These are phyloP conservation scores for Puccinia novopanici DNA, from an alignment of 1,284 basidiomycete species.

Conservation along the genomic window DNA sequence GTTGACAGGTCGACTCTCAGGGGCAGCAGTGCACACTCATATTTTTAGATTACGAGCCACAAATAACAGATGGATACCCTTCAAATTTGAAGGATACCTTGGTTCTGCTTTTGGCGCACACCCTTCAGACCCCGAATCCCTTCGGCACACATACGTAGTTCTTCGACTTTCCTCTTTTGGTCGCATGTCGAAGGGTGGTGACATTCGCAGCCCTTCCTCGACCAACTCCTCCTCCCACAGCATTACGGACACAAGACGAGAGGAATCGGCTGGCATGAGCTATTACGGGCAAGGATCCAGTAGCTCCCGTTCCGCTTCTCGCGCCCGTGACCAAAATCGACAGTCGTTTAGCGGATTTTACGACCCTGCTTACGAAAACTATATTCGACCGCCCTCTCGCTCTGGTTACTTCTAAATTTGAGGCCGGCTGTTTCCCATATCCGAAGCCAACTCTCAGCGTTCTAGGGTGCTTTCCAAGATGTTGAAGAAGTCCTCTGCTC, in stretches of 20 bases:
- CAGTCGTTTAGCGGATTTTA: conserved; percentile 3
- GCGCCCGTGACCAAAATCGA: conserved; percentile 10
- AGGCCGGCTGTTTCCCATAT: not conserved
- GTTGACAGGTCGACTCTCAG: conserved; percentile 31
- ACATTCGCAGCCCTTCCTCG: conserved; percentile 10
- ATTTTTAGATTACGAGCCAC: conserved; percentile 16
- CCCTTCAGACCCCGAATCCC: conserved; percentile 24
- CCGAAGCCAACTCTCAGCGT: not conserved
- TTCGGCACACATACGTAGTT: conserved; percentile 40
- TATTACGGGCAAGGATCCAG: conserved; percentile 14
- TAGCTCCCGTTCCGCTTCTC: conserved; percentile 27
- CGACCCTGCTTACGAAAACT: not conserved
- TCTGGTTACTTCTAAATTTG: conserved; percentile 3
- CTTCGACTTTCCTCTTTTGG: conserved; percentile 16
- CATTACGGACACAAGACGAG: conserved; percentile 12
- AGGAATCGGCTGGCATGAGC: conserved; percentile 14
- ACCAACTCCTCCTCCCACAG: conserved; percentile 16
- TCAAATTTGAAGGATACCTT: conserved; percentile 43
- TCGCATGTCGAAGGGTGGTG: not conserved
- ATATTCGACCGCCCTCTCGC: conserved; percentile 20
- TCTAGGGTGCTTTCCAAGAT: too few species aligned
- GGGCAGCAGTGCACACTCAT: conserved; percentile 28
- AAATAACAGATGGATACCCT: conserved; percentile 23
- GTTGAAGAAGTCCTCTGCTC: too few species aligned
- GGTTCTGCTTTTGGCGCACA: conserved; percentile 44